Conservation (phyloP, 2,329 filamentous ascomycete genomes). For the Zasmidium angulare region DNA sequence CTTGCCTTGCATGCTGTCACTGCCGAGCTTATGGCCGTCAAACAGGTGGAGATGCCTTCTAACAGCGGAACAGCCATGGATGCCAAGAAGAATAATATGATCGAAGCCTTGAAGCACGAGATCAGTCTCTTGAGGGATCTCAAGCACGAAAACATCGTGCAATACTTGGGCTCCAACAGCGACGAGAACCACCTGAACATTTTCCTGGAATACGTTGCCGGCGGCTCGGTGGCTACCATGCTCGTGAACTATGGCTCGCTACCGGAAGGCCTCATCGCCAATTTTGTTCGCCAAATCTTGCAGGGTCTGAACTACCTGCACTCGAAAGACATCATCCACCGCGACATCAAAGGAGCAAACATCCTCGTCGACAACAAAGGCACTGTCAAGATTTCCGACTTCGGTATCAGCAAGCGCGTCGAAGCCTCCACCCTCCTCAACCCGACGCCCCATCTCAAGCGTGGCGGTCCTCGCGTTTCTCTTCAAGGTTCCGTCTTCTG, state of each 20-base stretch:
- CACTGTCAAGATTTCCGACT: slow-evolving; percentile 98
- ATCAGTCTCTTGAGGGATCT: slow-evolving; percentile 91
- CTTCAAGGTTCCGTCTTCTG: slow-evolving; percentile 97
- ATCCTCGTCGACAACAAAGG: slow-evolving; percentile 99
- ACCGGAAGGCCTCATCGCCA: slow-evolving; percentile 87
- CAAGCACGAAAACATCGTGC: slow-evolving; percentile 95
- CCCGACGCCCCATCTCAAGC: slow-evolving; percentile 45
- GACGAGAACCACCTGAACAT: slow-evolving; percentile 94
- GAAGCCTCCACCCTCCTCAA: slow-evolving; percentile 81
- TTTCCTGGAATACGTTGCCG: slow-evolving; percentile 98
- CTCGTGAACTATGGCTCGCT: slow-evolving; percentile 97
- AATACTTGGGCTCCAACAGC: slow-evolving; percentile 92
- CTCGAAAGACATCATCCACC: slow-evolving; percentile 92
- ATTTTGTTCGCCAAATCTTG: slow-evolving; percentile 95
- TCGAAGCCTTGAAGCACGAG: slow-evolving; percentile 93
- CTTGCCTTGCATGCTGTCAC: slow-evolving; percentile 93
- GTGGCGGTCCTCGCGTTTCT: slow-evolving; percentile 66
- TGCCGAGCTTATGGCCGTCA: slow-evolving; percentile 95
- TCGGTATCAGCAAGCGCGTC: slow-evolving; percentile 96
- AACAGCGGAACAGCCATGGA: slow-evolving; percentile 76
- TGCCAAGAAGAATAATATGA: slow-evolving; percentile 94
- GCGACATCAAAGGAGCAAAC: slow-evolving; percentile 98
- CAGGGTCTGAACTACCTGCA: slow-evolving; percentile 91
- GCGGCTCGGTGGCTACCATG: slow-evolving; percentile 97
- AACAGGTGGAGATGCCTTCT: slow-evolving; percentile 91